Conservation (phyloP, 139 green algal species). For the Chlamydomonas incerta region DNA sequence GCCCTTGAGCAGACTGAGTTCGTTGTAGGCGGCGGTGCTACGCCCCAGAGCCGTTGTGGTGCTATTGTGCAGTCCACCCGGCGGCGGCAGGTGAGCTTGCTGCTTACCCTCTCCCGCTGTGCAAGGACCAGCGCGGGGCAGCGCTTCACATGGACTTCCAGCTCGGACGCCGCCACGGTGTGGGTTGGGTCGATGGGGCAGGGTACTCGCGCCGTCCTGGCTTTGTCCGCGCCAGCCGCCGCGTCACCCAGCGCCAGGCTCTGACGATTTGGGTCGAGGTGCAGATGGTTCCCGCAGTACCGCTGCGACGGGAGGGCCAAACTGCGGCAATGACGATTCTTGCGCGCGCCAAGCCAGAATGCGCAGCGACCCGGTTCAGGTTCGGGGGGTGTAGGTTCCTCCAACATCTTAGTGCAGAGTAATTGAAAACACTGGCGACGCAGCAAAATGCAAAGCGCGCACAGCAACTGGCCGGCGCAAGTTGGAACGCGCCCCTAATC, state of each 20-base stretch:
- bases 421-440: no score
- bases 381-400: background rate
- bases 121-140: background rate
- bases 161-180: background rate
- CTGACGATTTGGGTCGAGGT: background rate
- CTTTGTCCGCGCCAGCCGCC: no score
- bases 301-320: background rate
- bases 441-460: no score
- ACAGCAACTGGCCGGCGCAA: no score
- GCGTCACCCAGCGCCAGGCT: no score
- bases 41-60: no score
- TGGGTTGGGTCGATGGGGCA: slow-evolving; percentile 33
- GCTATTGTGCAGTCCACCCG: no score
- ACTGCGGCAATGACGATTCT: background rate
- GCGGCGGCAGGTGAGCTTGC: no score
- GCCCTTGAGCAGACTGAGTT: no score
- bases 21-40: no score
- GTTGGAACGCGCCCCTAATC: no score
- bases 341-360: background rate
- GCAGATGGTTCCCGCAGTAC: slow-evolving; percentile 34
- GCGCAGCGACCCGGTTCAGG: slow-evolving; percentile 11
- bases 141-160: background rate
- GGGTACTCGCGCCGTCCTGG: background rate
- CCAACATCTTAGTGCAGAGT: no score
- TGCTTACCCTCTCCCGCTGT: slow-evolving; percentile 8